Base-by-base conservation (phyloP, 176 grass and related monocot species). In the Stipa capillata region DNA sequence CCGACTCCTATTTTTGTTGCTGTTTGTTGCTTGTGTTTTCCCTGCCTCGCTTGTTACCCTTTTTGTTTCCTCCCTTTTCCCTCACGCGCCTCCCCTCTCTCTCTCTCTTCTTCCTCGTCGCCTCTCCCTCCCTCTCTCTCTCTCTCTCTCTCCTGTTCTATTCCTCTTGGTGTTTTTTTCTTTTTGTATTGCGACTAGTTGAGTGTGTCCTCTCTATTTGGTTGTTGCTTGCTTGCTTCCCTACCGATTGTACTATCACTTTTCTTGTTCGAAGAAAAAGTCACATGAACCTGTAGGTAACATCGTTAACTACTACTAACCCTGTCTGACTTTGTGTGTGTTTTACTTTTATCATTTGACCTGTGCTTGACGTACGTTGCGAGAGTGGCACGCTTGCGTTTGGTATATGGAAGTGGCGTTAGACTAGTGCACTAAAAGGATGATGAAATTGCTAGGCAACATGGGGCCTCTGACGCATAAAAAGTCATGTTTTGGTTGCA, bases 1-100 rank as follows among this genome's bases (percentile, higher is more conserved):
- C 58, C 88, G 73, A 16, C 73, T 84, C 88, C 79, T 90, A 87
- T 90, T 79, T 86, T 87, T 79, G 79, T 57, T 77, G 52, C 14
- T 69, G 28, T 88, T 42, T 77, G 18, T 62, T 61, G 87, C 84
- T 87, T 78, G 81, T 84, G 65, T 79, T 63, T 62, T 85, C 74
- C 54, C 66, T 82, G 61, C 51, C 82, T 90, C 53, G 58, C 51
- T 69, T 83, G 36, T 80, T 78, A 54, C 40, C 36, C 29, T 49
- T 6, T 48, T 52, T 61, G 73, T 64, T 40, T 84, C 41, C 35
- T 37, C 69, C 74, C 16, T 59, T 57, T 78, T 67, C 68, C 15
- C 37, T 63, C 80, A 79, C 73, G 61, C 87, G 74, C 53, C 81
- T 29, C 45, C 65, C 76, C 42, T 25, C 59, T 65, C 50, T 47